Evolutionary conservation across 306 rosid genomes (phyloP).

Genomic region (Casuarina cunninghamiana): DNA sequence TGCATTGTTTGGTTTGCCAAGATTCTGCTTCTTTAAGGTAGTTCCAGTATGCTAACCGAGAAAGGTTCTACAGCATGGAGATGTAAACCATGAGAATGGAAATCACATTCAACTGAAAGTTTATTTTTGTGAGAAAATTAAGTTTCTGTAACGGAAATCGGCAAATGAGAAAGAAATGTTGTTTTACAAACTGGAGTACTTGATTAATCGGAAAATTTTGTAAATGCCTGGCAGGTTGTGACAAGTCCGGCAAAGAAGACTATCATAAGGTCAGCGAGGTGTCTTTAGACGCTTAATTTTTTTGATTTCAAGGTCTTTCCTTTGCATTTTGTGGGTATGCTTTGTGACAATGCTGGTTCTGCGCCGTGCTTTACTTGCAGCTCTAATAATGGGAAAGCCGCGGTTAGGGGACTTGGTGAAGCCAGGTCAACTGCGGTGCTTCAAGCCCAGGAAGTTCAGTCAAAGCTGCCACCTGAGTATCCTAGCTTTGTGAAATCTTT

Average conservation of each 20-base stretch:
- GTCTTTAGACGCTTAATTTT: conserved; percentile 11
- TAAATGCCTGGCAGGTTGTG: conserved; percentile 43
- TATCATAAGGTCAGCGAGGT: conserved; percentile 50
- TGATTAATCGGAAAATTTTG: conserved; percentile 25
- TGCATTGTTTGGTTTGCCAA: background rate
- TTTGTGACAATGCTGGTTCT: conserved; percentile 16
- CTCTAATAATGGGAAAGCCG: conserved; percentile 38
- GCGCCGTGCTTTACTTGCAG: conserved; percentile 36
- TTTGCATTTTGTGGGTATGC: conserved; percentile 2
- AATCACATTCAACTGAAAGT: background rate
- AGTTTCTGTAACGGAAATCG: background rate
- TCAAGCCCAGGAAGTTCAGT: conserved; percentile 61
- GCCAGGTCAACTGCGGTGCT: conserved; percentile 76
- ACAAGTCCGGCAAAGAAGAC: conserved; percentile 47
- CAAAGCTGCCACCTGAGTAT: conserved; percentile 40
- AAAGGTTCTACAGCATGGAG: background rate
- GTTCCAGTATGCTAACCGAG: background rate
- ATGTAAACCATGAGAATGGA: background rate
- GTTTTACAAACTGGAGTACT: conserved; percentile 8
- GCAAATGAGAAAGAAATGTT: conserved; percentile 15
- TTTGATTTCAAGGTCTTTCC: background rate
- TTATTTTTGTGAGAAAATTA: background rate
- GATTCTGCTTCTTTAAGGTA: too few species aligned
- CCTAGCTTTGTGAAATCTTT: conserved; percentile 93
- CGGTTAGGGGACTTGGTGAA: conserved; percentile 58